Evolutionary conservation across 1,284 basidiomycete species (phyloP).

Genomic region (Sporisorium reilianum): DNA sequence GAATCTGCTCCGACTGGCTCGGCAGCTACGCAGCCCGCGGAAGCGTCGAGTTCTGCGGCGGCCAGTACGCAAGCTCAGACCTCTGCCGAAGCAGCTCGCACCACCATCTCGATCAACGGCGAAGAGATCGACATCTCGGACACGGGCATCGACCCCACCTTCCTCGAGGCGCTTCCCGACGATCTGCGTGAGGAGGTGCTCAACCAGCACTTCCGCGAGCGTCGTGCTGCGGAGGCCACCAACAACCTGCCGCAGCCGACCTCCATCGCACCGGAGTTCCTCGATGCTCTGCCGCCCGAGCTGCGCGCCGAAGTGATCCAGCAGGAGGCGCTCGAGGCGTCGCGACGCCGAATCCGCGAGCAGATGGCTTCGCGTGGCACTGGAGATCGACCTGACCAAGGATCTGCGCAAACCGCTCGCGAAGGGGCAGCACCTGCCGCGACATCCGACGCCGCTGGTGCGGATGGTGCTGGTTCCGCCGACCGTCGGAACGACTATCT

Average conservation of each 20-base stretch:
- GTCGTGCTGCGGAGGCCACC: slow-evolving; percentile 75
- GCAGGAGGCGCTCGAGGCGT: slow-evolving; percentile 85
- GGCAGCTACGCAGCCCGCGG: slow-evolving; percentile 14
- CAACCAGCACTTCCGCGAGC: slow-evolving; percentile 93
- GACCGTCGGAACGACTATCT: slow-evolving; percentile 9
- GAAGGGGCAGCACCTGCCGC: slow-evolving; percentile 10
- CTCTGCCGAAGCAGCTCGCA: slow-evolving; percentile 22
- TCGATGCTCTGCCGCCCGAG: slow-evolving; percentile 94
- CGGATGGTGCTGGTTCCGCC: slow-evolving; percentile 11
- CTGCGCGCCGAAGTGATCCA: slow-evolving; percentile 96
- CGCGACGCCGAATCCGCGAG: slow-evolving; percentile 70
- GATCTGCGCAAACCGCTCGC: slow-evolving; percentile 10
- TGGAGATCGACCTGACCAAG: slow-evolving; percentile 14
- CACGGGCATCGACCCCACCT: slow-evolving; percentile 97
- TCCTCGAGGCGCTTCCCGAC: slow-evolving; percentile 96
- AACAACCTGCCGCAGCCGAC: slow-evolving; percentile 74
- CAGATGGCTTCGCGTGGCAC: slow-evolving; percentile 28
- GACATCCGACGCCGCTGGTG: background rate
- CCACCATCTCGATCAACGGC: slow-evolving; percentile 78
- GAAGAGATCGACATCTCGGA: slow-evolving; percentile 97
- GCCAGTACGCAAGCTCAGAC: slow-evolving; percentile 3
- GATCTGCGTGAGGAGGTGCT: slow-evolving; percentile 99
- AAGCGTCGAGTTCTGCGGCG: background rate
- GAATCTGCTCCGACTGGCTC: slow-evolving; percentile 19
- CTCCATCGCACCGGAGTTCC: slow-evolving; percentile 91